phyloP scores from a whole-genome alignment of 306 rosid species.

The Astragalus glycyphyllos region DNA sequence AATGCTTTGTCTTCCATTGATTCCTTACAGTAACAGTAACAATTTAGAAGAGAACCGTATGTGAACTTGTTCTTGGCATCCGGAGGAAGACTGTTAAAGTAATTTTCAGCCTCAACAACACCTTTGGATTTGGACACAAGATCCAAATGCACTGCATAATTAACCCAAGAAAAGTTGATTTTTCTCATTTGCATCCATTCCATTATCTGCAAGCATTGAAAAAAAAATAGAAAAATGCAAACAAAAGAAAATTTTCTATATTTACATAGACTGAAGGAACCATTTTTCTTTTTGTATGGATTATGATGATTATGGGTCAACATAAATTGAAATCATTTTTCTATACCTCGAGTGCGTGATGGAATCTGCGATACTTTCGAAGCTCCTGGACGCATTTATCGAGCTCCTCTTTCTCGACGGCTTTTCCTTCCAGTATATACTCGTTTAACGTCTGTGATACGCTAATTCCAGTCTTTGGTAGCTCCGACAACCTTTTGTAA shows the following conservation, averaged over 20 bases:
- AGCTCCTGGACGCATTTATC: constrained; percentile 59
- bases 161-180: constrained; percentile 51
- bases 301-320: too few relatives aligned
- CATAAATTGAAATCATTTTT: too few relatives aligned
- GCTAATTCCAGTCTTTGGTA: constrained; percentile 65
- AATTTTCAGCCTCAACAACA: constrained; percentile 70
- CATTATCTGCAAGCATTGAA: constrained; percentile 63
- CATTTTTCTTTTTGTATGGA: background rate
- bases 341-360: constrained; percentile 76
- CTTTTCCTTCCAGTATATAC: constrained; percentile 65
- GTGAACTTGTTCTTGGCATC: constrained; percentile 61
- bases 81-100: constrained; percentile 55
- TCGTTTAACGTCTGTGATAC: constrained; percentile 60
- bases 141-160: constrained; percentile 70
- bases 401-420: constrained; percentile 56
- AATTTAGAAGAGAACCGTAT: constrained; percentile 72
- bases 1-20: constrained; percentile 66
- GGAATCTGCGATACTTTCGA: constrained; percentile 58
- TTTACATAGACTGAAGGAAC: background rate
- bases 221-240: background rate
- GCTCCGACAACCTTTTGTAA: constrained; percentile 60
- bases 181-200: constrained; percentile 84
- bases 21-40: constrained; percentile 78
- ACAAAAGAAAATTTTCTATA: background rate
- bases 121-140: constrained; percentile 70